Conservation (phyloP, 2,329 filamentous ascomycete genomes). For the Phymatotrichopsis omnivora region DNA sequence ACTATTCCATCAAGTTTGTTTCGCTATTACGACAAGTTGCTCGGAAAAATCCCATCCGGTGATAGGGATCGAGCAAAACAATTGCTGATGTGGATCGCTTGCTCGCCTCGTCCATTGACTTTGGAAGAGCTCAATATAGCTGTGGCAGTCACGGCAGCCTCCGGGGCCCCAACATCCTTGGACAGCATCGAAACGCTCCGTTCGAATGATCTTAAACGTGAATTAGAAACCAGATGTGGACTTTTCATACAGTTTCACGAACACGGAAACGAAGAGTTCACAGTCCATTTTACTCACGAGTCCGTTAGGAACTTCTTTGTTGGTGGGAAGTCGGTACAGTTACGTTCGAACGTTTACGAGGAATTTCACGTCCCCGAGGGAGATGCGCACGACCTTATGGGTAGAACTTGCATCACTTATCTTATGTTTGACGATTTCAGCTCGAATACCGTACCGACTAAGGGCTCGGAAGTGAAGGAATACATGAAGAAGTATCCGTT, state of each 20-base stretch:
- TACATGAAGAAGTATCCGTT: not conserved
- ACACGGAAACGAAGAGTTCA: too few relatives aligned
- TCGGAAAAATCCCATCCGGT: not conserved
- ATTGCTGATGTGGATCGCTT: conserved; percentile 11
- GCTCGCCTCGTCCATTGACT: conserved; percentile 1
- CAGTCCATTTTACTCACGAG: too few relatives aligned
- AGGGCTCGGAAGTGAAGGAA: not conserved
- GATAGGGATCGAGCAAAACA: not conserved
- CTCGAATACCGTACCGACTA: not conserved
- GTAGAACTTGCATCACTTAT: not conserved
- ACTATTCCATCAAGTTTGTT: conserved; percentile 2
- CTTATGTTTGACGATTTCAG: not conserved
- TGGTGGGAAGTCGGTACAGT: too few relatives aligned
- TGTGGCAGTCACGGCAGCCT: not conserved
- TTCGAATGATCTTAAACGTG: too few relatives aligned
- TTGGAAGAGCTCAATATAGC: conserved; percentile 3
- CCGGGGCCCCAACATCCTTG: not conserved
- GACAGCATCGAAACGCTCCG: too few relatives aligned
- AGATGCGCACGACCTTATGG: not conserved
- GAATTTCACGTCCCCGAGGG: not conserved
- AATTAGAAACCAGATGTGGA: too few relatives aligned
- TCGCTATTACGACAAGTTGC: conserved; percentile 2
- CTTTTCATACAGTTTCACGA: not conserved
- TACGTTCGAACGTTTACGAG: not conserved
- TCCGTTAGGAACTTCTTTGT: too few relatives aligned